Evolutionary conservation across 176 grass and related monocot genomes (phyloP), one percentile per base, ranked within the genome.

Genomic region (Bothriochloa decipiens): DNA sequence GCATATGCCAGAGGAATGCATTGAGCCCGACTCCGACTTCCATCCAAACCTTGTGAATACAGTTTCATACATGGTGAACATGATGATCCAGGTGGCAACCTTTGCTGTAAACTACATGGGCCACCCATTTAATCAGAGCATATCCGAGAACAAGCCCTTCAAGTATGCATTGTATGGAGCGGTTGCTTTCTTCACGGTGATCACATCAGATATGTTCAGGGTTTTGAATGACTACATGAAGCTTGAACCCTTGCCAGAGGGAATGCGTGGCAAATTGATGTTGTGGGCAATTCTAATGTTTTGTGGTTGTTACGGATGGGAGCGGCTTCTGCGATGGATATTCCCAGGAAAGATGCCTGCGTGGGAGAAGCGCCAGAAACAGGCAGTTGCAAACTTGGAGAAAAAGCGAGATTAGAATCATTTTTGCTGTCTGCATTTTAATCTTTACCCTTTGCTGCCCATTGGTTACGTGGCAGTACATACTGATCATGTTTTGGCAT

Each of bases 101-200:
- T 99, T 99, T 86, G 96, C 96, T 39, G 96, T 99, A 42, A 99
- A 99, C 84, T 99, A 99, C 89, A 99, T 99, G 81, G 96, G 96
- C 16, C 96, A 96, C 32, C 93, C 96, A 1, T 99, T 99, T 66
- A 96, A 99, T 53, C 93, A 95, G 83, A 94, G 91, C 10, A 99
- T 99, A 79, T 88, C 96, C 0, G 96, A 96, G 83, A 99, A 99
- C 88, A 96, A 90, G 81, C 96, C 96, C 12, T 99, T 99, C 88
- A 92, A 92, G 81, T 92, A 94, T 79, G 93, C 96, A 1, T 72
- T 99, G 49, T 94, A 90, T 40, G 90, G 85, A 20, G 96, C 96
- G 7, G 96, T 99, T 23, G 96, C 70, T 74, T 99, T 99, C 84
- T 99, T 99, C 79, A 88, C 83, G 66, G 86, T 99, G 37, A 99